A percentile compares a stretch with the other conserved stretches of the same genome.
Conservation (phyloP, 1,139 yeast species). For the Sugiyamaella paludigena region DNA sequence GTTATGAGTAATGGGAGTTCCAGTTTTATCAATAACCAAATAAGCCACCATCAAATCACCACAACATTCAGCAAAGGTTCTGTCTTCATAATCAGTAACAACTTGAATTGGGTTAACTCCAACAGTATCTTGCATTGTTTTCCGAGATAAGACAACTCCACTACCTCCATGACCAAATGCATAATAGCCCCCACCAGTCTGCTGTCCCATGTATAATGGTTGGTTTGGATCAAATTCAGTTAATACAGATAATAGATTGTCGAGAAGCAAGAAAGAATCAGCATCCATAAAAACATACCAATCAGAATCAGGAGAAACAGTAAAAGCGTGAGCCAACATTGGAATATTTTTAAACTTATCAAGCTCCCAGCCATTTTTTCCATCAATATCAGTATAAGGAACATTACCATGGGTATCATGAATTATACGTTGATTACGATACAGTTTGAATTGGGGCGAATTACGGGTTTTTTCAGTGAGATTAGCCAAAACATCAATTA, state of each 20-base stretch:
- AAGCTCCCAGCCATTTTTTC: slow-evolving; percentile 33
- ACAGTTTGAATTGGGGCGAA: slow-evolving; percentile 26
- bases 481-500: slow-evolving; percentile 35
- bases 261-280: slow-evolving; percentile 34
- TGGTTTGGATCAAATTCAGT: slow-evolving; percentile 25
- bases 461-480: slow-evolving; percentile 25
- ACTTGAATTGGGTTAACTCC: slow-evolving; percentile 19
- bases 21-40: slow-evolving; percentile 23
- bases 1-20: slow-evolving; percentile 1
- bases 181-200: slow-evolving; percentile 18
- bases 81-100: slow-evolving; percentile 27
- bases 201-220: slow-evolving; percentile 33
- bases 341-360: slow-evolving; percentile 40
- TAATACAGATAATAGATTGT: slow-evolving; percentile 28
- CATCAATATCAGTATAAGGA: slow-evolving; percentile 6
- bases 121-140: slow-evolving; percentile 29
- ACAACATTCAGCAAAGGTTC: slow-evolving; percentile 33
- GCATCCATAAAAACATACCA: slow-evolving; percentile 41
- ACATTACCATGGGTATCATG: slow-evolving; percentile 26
- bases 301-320: slow-evolving; percentile 26
- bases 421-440: slow-evolving; percentile 28
- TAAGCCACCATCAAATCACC: slow-evolving; percentile 40
- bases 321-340: slow-evolving; percentile 38
- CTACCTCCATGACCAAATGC: slow-evolving; percentile 41
- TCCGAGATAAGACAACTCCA: slow-evolving; percentile 37